Conservation (phyloP, 345 rosid species). For the Linum lewisii region DNA sequence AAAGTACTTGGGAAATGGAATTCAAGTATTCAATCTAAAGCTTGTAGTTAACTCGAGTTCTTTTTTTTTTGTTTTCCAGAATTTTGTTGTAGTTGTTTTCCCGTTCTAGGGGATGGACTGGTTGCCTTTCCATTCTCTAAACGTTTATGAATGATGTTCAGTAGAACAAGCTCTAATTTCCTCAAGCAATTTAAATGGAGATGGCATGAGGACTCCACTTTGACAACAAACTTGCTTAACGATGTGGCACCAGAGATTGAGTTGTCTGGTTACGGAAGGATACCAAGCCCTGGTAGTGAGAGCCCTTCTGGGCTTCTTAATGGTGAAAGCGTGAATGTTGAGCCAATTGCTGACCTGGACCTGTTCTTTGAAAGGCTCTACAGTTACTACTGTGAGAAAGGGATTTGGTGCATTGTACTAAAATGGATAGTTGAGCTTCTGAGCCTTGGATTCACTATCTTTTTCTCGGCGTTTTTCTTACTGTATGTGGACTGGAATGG, state of each 20-base stretch:
- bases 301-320: conserved; percentile 93
- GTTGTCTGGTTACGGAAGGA: conserved; percentile 68
- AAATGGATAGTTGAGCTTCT: conserved; percentile 96
- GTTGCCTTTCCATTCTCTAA: conserved; percentile 42
- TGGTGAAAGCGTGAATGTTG: conserved; percentile 74
- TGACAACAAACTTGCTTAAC: conserved; percentile 65
- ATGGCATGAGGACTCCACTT: conserved; percentile 59
- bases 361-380: conserved; percentile 85
- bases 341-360: conserved; percentile 88
- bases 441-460: conserved; percentile 77
- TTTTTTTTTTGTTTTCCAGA: background rate
- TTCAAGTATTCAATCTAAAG: background rate
- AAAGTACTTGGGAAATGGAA: background rate
- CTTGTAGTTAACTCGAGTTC: background rate
- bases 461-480: conserved; percentile 94
- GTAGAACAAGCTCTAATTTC: conserved; percentile 52
- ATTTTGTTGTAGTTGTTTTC: conserved; percentile 13
- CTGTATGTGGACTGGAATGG: conserved; percentile 96
- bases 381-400: conserved; percentile 90
- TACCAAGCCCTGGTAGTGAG: conserved; percentile 92
- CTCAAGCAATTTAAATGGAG: conserved; percentile 58
- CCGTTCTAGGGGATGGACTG: conserved; percentile 73
- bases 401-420: conserved; percentile 86
- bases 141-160: conserved; percentile 72
- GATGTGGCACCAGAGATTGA: conserved; percentile 84